These are phyloP conservation scores for Arabidopsis lyrata DNA, from an alignment of 441 rosid species.

Conservation along the genomic window DNA sequence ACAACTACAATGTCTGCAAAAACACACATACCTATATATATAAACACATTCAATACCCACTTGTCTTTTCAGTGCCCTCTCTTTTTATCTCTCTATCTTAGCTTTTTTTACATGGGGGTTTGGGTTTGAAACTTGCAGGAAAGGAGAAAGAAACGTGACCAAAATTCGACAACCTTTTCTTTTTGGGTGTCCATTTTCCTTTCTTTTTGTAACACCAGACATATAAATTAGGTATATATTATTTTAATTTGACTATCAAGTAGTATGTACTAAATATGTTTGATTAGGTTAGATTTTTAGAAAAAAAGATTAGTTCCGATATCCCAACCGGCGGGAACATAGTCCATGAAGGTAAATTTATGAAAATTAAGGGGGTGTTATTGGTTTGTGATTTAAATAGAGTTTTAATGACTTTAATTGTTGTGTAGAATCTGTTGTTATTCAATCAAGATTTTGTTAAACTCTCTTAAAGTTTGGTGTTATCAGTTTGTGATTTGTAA, in stretches of 20 bases:
- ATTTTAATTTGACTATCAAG: neutral
- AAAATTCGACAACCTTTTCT: neutral
- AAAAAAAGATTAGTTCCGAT: neutral
- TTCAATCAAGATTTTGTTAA: too few species aligned
- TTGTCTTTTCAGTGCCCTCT: slow-evolving; percentile 1
- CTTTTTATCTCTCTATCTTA: neutral
- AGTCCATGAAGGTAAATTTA: neutral
- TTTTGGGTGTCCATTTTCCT: neutral
- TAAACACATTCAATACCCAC: slow-evolving; percentile 4
- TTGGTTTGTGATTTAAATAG: too few species aligned
- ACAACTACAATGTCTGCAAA: slow-evolving; percentile 9
- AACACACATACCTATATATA: slow-evolving; percentile 1
- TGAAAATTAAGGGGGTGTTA: too few species aligned
- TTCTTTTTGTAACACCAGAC: neutral
- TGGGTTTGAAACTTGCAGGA: neutral
- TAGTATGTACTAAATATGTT: neutral
- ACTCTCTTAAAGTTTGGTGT: too few species aligned
- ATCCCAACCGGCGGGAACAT: neutral
- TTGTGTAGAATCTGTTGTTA: too few species aligned
- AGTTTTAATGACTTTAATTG: too few species aligned
- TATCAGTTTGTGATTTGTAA: too few species aligned
- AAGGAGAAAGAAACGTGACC: neutral
- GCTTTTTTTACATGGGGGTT: slow-evolving; percentile 2
- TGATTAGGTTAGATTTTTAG: neutral
- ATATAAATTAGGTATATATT: neutral